Evolutionary conservation across 148 eudicot genomes (phyloP).

Genomic region (Bassia scoparia): DNA sequence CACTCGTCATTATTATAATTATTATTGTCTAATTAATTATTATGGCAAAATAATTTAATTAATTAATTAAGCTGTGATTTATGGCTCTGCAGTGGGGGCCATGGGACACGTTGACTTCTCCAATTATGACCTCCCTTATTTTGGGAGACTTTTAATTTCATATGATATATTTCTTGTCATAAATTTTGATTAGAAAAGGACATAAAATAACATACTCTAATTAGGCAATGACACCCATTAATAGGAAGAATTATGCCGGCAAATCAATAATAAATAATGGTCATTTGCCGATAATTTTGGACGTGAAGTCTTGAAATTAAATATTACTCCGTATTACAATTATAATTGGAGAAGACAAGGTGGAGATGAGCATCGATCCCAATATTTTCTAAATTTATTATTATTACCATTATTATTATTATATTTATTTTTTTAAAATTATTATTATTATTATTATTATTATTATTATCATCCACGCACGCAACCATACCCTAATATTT

Average conservation of each 20-base stretch:
- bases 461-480: too few species aligned
- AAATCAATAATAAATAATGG: not conserved
- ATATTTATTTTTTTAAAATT: too few species aligned
- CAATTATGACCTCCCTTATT: not conserved
- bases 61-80: not conserved
- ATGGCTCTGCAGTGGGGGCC: conserved; percentile 24
- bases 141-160: not conserved
- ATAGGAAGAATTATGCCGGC: not conserved
- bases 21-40: too few species aligned
- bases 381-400: too few species aligned
- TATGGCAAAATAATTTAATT: not conserved
- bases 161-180: not conserved
- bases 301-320: not conserved
- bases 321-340: too few species aligned
- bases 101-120: conserved; percentile 27
- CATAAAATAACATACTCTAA: not conserved
- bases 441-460: too few species aligned
- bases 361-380: too few species aligned
- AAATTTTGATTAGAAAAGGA: not conserved
- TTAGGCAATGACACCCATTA: not conserved
- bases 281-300: not conserved
- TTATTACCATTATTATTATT: too few species aligned
- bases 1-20: too few species aligned
- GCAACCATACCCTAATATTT: too few species aligned
- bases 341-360: too few species aligned